Evolutionary conservation across 2,329 filamentous ascomycete species (phyloP), one percentile per base, ranked within the genome.

Genomic region (Alternaria rosae): DNA sequence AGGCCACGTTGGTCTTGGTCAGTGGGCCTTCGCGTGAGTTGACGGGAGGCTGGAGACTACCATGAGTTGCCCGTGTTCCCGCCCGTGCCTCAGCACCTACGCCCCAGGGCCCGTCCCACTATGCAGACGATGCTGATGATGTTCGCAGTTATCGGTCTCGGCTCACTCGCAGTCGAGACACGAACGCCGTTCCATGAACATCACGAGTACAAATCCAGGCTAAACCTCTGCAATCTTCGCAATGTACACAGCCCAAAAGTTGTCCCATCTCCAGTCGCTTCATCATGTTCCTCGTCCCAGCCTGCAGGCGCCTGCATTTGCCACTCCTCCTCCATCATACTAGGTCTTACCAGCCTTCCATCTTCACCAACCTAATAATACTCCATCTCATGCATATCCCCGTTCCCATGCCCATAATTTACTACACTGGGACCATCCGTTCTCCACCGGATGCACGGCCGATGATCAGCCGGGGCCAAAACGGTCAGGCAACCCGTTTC

Each of bases 371-470:
- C 35, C 60, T 62, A 65, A 64, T 58, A 57, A 61, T 62, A 64
- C 56, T 57, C 38, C 43, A 52, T 53, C 57, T 30, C 41, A 26
- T 56, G 32, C 48, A 55, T 44, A 47, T 42, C 21, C 28, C 38
- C 51, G 32, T 52, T 54, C 45, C 59, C 54, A 56, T 43, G 32
- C 50, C 59, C 48, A 63, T 57, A 44, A 67, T 43, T 38, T 20
- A 42, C 51, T 57, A 42, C 67, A 67, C 67, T 66, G 56, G 60
- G 70, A 53, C 71, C 71, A 70, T 51, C 59, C 52, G 70, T 71
- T 70, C 71, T 48, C 52, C 52, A 6, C 47, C 55, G 38, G 57
- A 69, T 62, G 57, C 60, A 50, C 41, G 54, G 23, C 54, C 20
- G 50, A 6, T 20, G 53, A 61, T 63, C 70, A 55, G 54, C 61